Evolutionary conservation across 2,329 filamentous ascomycete genomes (phyloP).

Genomic region (Fusarium zealandicum): DNA sequence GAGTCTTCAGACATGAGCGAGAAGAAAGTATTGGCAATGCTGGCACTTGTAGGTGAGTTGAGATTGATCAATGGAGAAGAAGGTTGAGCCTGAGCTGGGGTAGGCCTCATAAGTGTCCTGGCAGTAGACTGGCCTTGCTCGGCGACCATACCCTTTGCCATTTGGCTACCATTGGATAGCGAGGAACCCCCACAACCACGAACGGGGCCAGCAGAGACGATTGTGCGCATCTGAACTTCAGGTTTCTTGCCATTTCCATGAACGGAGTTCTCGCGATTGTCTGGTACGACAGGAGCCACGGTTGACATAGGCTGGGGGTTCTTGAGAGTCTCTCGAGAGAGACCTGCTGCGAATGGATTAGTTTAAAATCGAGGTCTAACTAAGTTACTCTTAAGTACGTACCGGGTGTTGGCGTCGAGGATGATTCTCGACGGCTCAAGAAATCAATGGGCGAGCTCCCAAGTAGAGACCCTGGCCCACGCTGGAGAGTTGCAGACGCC

Average conservation of each 20-base stretch:
- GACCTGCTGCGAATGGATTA: slow-evolving; percentile 6
- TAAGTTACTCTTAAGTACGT: not conserved
- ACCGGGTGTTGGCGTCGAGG: slow-evolving; percentile 5
- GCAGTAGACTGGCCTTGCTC: not conserved
- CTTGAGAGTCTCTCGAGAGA: not conserved
- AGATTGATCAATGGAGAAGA: not conserved
- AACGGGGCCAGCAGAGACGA: not conserved
- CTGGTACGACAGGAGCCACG: not conserved
- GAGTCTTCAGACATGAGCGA: slow-evolving; percentile 17
- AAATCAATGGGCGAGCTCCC: slow-evolving; percentile 36
- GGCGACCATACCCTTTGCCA: not conserved
- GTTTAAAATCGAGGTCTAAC: not conserved
- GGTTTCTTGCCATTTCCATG: not conserved
- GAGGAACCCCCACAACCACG: not conserved
- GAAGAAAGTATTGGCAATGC: slow-evolving; percentile 33
- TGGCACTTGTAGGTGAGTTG: not conserved
- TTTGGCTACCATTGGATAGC: not conserved
- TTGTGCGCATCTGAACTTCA: not conserved
- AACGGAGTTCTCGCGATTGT: not conserved
- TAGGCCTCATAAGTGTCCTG: not conserved
- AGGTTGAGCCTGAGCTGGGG: not conserved
- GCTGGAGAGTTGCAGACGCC: slow-evolving; percentile 10
- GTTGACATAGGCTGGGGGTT: not conserved
- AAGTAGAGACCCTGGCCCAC: slow-evolving; percentile 25
- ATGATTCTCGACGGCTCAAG: slow-evolving; percentile 24